Base-by-base conservation (phyloP, 305 asterid genomes). In the Petunia hybrid region DNA sequence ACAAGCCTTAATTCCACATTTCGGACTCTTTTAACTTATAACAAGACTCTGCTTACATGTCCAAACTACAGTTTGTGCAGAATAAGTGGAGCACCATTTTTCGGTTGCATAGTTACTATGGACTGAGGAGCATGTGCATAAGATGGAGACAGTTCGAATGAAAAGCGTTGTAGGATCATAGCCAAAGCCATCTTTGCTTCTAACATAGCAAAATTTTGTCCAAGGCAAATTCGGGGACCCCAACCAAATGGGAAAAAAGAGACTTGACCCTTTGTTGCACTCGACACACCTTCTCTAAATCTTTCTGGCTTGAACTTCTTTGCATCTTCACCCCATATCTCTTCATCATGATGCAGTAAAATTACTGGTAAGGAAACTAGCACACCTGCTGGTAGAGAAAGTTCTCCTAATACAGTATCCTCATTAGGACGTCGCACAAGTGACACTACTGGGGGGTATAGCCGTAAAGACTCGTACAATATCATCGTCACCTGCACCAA, bases 191-290 rank as follows among this genome's bases (percentile, higher is more conserved):
- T 22, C 22, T 22, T 22, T 22, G 22, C 22, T 22, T 22, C 22
- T 22, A 22, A 22, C 22, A 22, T 22, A 22, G 22, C 22, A 22
- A 22, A 22, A 22, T 22, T 22, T 22, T 22, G 22, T 22, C 88
- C 88, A n/a, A 80, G 48, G 65, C 88, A 85, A 0, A 80, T 6
- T 0, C 87, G 77, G 35, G 87, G 85, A 35, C 87, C 84, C 83
- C 84, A 31, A 0, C 75, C 48, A 12, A 85, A 85, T 9, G 88
- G 85, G 1, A 79, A 74, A 53, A 56, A 85, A 1, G 68, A 41
- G 8, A 31, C 62, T 5, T 85, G 83, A 4, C 86, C 88, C 42
- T 82, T 85, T 5, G 88, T 61, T 16, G 84, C 86, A 74, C 76
- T 77, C 4, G 80, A 82, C 16, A 80, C 82, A 31, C 88, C 88